Evolutionary conservation across 768 basidiomycete genomes (phyloP), one percentile per base, ranked within the genome.

Genomic region (Serendipita sp.): DNA sequence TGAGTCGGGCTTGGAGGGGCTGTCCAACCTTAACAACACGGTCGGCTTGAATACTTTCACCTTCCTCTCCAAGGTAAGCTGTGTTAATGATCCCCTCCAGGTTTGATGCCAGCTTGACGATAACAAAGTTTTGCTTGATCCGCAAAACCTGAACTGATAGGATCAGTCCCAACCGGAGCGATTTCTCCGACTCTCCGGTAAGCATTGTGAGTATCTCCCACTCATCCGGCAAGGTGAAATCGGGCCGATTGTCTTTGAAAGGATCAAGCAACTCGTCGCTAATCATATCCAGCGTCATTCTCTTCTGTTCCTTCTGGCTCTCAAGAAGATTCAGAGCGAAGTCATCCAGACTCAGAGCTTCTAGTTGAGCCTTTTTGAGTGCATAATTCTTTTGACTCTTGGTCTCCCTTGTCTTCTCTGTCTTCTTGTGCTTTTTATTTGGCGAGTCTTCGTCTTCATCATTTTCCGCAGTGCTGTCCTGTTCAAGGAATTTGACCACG

Each of bases 191-290:
- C 77, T 98, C 96, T 34, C 94, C 92, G 44, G 91, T 92, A 62
- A 98, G 83, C 94, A 96, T 97, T 1, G 89, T 91, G 69, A 97
- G 76, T 32, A 95, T 82, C 65, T 96, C 89, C 86, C 86, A 88
- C 7, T 83, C 77, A 10, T 74, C 74, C 3, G 92, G 87, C 15
- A 79, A 69, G 3, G 75, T 74, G 79, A 92, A 96, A 44, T 77
- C 72, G 0, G 74, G 72, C 58, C 96, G 83, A 66, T 79, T 76
- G 71, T 99, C 96, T 28, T 81, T 78, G 71, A 87, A 96, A 2
- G 94, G 91, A 18, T 76, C 75, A 63, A 91, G 76, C 10, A 98
- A 76, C 73, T 99, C 96, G 63, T 84, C 82, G 44, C 88, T 86
- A 71, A 98, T 96, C 67, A 90, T 78, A 72, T 91, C 86, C 46